Base-by-base conservation (phyloP, 345 rosid genomes). In the Kernera saxatilis region DNA sequence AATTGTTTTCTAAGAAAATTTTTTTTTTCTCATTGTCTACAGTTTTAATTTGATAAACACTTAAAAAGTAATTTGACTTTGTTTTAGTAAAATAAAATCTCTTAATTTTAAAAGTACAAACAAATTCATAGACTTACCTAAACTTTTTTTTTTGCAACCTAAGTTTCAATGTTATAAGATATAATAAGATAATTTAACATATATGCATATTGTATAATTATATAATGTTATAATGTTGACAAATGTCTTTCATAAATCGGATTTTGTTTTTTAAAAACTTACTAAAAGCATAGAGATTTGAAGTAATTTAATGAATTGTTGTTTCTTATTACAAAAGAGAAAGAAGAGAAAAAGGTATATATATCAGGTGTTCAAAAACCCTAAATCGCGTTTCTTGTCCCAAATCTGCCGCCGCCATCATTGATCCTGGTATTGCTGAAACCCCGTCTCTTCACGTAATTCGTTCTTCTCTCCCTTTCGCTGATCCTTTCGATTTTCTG, bases 361-460 rank as follows among this genome's bases (percentile, higher is more conserved):
- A 75, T 67, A 68, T 0, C 43, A 25, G 33, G 52, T 43, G 78
- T 75, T 75, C 74, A 75, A 75, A 75, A 75, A 69, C 74, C 78
- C 78, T 75, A 75, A 75, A 43, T 59, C 37, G 45, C 17, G 29
- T 69, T 23, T 60, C 40, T 36, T 41, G 49, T 53, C 58, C 60
- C 56, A 62, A 67, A 69, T 75, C 69, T 26, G 63, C 73, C 69
- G 78, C 78, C 74, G 78, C 78, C 78, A 61, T 68, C 73, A 19
- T 51, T 27, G 78, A 74, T 68, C 64, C 64, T 53, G 74, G 74
- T 60, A 61, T 53, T 68, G 15, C 36, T 52, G 51, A 19, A 21
- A 26, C 44, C 36, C 30, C 17, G 11, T 46, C 55, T 59, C 46
- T 22, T 29, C 25, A n/a, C 37, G 21, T 33, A 8, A 41, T 15